Base-by-base conservation (phyloP, 768 basidiomycete species). In the Lentinula raphanica region DNA sequence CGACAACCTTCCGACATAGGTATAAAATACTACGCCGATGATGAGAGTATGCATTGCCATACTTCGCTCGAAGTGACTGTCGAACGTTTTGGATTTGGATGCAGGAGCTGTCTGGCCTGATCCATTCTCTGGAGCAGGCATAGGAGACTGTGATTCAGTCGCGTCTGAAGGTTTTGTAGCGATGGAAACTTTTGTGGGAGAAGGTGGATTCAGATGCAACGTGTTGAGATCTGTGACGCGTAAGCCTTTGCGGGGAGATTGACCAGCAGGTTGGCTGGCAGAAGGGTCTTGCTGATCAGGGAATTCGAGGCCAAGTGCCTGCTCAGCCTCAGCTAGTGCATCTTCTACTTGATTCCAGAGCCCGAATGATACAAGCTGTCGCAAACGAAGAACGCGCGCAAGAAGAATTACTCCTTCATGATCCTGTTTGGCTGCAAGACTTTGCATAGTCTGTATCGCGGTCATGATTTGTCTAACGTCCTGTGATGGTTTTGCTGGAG, bases 21-120 rank as follows among this genome's bases (percentile, higher is more conserved):
- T 87, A 63, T 83, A 76, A 64, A 79, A 88, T 21, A 85, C 67
- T 8, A 88, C 74, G 3, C 82, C 77, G 21, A 89, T 70, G 49
- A 89, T 77, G 23, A 92, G 81, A 8, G 82, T 67, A 63, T 91
- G 87, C 3, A 87, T 71, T 2, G 76, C 76, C 61, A 83, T 74
- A 51, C 66, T 27, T 77, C 69, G 5, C 68, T 70, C 46, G 70
- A 70, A 28, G 69, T 69, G 55, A 68, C 62, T 12, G 60, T 54
- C 13, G 66, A 62, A 49, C 32, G 56, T 53, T 56, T 40, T 60
- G 58, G 64, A 65, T 56, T 40, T 60, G 58, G 64, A 65, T 53
- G 60, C 31, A 19, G 64, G 59, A 12, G 46, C 42, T 1, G 50
- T 29, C 17, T 39, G 23, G 3, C 39, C 28, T 21, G 50, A 28